Base-by-base conservation (phyloP, 1,284 basidiomycete species). In the Austroboletus novae-zelandiae region DNA sequence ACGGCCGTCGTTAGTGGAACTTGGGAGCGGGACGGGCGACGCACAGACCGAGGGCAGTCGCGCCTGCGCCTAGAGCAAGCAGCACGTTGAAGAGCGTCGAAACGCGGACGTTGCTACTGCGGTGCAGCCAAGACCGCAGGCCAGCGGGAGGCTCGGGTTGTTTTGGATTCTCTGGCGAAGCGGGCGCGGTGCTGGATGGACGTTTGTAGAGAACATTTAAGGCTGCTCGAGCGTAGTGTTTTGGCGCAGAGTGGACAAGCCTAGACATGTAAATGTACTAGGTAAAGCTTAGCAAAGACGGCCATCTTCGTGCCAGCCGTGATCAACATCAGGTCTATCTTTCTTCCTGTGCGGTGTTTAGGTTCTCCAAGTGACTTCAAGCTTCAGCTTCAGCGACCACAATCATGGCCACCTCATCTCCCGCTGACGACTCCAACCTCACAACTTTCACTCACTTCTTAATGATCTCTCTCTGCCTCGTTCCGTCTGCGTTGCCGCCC, bases 11-110 rank as follows among this genome's bases (percentile, higher is more conserved):
- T 14, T 40, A 17, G 5, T 10, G 14, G 6, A n/a, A 43, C 10
- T 46, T 0, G 37, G 6, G 14, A 4, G n/a, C 34, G 14, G 15
- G 35, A 54, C 14, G 37, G 30, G 45, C 31, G 9, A 76, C 79
- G 57, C 64, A 85, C 83, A 82, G 58, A 57, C 82, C 83, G 61
- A 79, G 80, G 20, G 71, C 72, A 6, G 77, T 76, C 5, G 74
- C 72, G 14, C 70, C 78, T 5, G 76, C 56, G 14, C 83, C 81
- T 13, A 79, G 61, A 0, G 66, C 64, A 4, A 83, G 70, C 30
- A 84, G 64, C 4, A 66, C 67, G n/a, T 70, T 69, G 51, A 83
- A 75, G 8, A 83, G 71, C 53, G 71, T 73, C 5, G 72, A 76
- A 15, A 78, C 53, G 8, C 61, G 68, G 17, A 66, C 32, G 29